Conservation (phyloP, 2,329 filamentous ascomycete species). For the Fusarium nematophilum region DNA sequence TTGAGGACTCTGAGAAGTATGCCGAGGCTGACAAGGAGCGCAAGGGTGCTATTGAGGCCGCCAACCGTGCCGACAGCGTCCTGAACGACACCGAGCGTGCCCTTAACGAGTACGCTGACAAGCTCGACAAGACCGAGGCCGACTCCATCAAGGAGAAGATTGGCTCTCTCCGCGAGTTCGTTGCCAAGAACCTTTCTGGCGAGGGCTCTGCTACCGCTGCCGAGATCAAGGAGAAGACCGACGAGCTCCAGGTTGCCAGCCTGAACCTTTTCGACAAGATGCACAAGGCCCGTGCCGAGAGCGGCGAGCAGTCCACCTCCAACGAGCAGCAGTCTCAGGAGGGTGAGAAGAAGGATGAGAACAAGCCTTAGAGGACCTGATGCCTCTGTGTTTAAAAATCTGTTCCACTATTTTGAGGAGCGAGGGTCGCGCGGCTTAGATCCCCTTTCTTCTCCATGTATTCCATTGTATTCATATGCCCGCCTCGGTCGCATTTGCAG, state of each 20-base stretch:
- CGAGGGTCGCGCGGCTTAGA: slow-evolving; percentile 49
- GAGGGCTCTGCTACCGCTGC: slow-evolving; percentile 87
- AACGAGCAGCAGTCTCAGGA: slow-evolving; percentile 64
- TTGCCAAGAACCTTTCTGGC: slow-evolving; percentile 93
- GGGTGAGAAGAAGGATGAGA: slow-evolving; percentile 82
- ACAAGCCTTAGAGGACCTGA: slow-evolving; percentile 67
- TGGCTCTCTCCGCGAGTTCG: slow-evolving; percentile 82
- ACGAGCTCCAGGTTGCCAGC: slow-evolving; percentile 95
- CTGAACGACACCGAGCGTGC: slow-evolving; percentile 99
- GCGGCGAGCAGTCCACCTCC: slow-evolving; percentile 61
- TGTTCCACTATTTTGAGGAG: slow-evolving; percentile 49
- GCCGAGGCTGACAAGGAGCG: slow-evolving; percentile 95
- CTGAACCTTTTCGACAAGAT: slow-evolving; percentile 99
- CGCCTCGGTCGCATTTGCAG: slow-evolving; percentile 52
- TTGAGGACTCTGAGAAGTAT: slow-evolving; percentile 97
- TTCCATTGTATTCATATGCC: slow-evolving; percentile 66
- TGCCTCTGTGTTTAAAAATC: slow-evolving; percentile 37
- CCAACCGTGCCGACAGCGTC: slow-evolving; percentile 97
- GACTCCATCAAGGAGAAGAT: slow-evolving; percentile 97
- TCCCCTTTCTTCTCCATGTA: slow-evolving; percentile 50
- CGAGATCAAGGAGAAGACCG: slow-evolving; percentile 98
- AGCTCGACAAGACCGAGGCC: slow-evolving; percentile 95
- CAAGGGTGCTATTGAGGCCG: slow-evolving; percentile 93
- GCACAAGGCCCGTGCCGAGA: slow-evolving; percentile 91
- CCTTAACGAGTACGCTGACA: slow-evolving; percentile 95